A percentile compares a stretch with the other conserved stretches of the same genome.
Evolutionary conservation across 1,284 basidiomycete species (phyloP).

Genomic region (Austropuccinia psidii): DNA sequence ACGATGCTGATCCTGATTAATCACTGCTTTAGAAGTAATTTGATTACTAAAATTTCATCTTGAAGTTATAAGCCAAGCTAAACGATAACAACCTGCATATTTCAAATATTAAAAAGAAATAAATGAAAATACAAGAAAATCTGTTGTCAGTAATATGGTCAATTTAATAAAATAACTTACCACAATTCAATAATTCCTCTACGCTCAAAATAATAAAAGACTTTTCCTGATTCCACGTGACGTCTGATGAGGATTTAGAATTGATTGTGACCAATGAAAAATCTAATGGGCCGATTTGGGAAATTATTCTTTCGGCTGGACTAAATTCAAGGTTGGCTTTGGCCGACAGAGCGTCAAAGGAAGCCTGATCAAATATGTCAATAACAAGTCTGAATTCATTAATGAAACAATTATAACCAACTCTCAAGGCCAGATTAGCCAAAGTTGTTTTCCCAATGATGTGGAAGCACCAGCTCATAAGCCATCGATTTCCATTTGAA

Average conservation of each 20-base stretch:
- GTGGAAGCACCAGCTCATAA: slow-evolving; percentile 98
- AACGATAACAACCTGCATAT: no score
- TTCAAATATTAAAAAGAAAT: no score
- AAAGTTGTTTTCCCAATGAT: slow-evolving; percentile 72
- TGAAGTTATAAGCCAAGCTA: no score
- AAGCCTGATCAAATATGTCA: not conserved
- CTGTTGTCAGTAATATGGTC: no score
- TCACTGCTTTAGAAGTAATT: no score
- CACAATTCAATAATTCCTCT: not conserved
- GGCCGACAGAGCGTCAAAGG: not conserved
- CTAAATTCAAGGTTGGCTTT: not conserved
- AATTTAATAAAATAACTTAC: no score
- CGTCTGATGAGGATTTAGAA: not conserved
- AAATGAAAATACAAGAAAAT: no score
- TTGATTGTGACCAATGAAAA: slow-evolving; percentile 8
- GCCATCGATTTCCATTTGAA: slow-evolving; percentile 75
- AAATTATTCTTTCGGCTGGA: not conserved
- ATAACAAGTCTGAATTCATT: no score
- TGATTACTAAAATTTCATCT: no score
- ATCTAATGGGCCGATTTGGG: slow-evolving; percentile 17
- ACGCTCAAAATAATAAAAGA: not conserved
- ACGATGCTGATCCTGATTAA: no score
- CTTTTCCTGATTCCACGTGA: not conserved
- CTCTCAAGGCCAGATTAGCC: slow-evolving; percentile 72
- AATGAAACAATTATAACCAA: slow-evolving; percentile 44